Conservation (phyloP, 371 early-diverging fungal genomes). For the Mortierella sp. region DNA sequence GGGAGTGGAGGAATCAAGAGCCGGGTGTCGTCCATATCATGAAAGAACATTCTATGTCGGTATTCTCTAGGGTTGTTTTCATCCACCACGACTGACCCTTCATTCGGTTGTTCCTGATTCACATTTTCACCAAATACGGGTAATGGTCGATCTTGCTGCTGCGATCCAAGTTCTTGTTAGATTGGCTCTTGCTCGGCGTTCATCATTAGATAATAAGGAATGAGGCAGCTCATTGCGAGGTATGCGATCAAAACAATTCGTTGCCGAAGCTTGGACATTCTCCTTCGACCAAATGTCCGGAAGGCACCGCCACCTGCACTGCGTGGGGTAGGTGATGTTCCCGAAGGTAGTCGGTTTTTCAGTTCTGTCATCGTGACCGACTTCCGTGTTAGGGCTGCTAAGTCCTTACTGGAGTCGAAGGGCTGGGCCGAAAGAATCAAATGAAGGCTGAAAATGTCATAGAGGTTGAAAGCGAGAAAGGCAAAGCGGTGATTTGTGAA, state of each 20-base stretch:
- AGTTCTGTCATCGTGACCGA: conserved; percentile 13
- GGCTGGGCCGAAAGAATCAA: no score
- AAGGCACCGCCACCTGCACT: conserved; percentile 9
- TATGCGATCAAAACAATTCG: conserved; percentile 21
- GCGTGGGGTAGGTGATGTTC: conserved; percentile 11
- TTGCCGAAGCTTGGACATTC: conserved; percentile 27
- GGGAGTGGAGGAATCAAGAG: neutral
- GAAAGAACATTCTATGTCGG: conserved; percentile 31
- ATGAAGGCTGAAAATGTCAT: no score
- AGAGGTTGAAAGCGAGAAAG: no score
- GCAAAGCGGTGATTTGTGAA: no score
- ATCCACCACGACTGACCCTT: neutral
- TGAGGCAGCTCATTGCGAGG: conserved; percentile 40
- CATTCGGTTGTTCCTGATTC: neutral
- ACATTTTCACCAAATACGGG: no score
- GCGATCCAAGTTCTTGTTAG: conserved; percentile 9
- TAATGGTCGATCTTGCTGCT: neutral
- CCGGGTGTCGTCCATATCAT: conserved; percentile 12
- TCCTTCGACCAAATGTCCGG: conserved; percentile 31
- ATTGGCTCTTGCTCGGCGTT: conserved; percentile 28
- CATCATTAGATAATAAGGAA: conserved; percentile 49
- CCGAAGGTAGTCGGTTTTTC: conserved; percentile 21
- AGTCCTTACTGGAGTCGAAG: neutral
- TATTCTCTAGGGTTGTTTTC: conserved; percentile 15
- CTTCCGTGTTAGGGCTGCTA: neutral